Percentiles rank a stretch among this genome's conserved stretches.
Evolutionary conservation across 441 rosid genomes (phyloP).

Genomic region (Geranium incanum): DNA sequence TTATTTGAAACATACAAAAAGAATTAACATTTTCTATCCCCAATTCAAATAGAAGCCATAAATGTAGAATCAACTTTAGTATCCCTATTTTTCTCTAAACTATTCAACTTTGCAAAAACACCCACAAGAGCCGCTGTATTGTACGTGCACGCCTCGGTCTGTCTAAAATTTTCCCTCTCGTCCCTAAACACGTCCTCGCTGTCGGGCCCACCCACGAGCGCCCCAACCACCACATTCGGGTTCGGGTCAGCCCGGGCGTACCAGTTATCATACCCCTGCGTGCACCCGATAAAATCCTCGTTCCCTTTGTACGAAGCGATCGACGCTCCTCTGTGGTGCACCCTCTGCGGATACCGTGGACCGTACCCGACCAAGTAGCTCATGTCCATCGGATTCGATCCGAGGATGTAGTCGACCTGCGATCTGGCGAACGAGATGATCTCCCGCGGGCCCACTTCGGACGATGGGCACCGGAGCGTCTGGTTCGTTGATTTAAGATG

Average conservation of each 20-base stretch:
- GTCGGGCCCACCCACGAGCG: constrained; percentile 45
- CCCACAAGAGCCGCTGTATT: constrained; percentile 39
- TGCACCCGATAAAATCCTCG: constrained; percentile 41
- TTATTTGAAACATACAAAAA: neutral
- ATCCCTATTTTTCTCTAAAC: constrained; percentile 18
- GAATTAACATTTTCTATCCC: neutral
- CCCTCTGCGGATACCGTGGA: constrained; percentile 34
- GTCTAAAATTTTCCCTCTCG: constrained; percentile 22
- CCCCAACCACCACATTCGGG: constrained; percentile 33
- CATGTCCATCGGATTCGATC: constrained; percentile 46
- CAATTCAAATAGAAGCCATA: constrained; percentile 10
- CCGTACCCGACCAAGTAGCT: constrained; percentile 61
- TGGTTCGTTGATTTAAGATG: constrained; percentile 22
- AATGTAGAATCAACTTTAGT: neutral
- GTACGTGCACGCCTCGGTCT: constrained; percentile 42
- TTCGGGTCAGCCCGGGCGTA: constrained; percentile 26
- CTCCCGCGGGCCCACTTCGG: constrained; percentile 21
- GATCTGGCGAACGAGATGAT: constrained; percentile 27
- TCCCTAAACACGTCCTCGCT: constrained; percentile 23
- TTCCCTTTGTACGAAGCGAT: constrained; percentile 25
- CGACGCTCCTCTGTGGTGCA: constrained; percentile 67
- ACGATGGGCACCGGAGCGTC: constrained; percentile 21
- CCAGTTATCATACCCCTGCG: constrained; percentile 40
- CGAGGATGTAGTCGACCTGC: constrained; percentile 50
- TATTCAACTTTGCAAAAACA: constrained; percentile 32